Evolutionary conservation across 2,329 filamentous ascomycete species (phyloP), one percentile per base, ranked within the genome.

Genomic region (Pyrenophora seminiperda): DNA sequence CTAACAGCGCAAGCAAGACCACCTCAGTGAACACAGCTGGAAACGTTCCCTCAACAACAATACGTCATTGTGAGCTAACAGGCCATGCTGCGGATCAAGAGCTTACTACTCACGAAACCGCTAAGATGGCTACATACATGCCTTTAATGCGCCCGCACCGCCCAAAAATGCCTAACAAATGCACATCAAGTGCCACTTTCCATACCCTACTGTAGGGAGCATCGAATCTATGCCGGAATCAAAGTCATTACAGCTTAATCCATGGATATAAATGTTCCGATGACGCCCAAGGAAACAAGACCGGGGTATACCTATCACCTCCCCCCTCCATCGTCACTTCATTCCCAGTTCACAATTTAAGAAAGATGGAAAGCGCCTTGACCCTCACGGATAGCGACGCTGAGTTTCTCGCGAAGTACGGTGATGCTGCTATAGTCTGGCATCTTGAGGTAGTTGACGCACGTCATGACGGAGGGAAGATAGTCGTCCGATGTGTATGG

Each of bases 381-480:
- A 18, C 94, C 94, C 77, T 99, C 95, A 73, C 86, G 89, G 71
- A 96, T 96, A 19, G 94, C 95, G 58, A 87, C 88, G 58, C 83
- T 85, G 45, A 99, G 80, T 72, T 90, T 90, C 70, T 88, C 83
- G 67, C 83, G 87, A 75, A 99, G 85, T 42, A 88, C 81, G 1
- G 90, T 83, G 55, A 96, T 77, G 61, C 79, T 85, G 60, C 86
- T 93, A 75, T 99, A 99, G 74, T 99, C 91, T 15, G 94, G 94
- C 68, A 99, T 82, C 76, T 99, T 99, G 66, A 99, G 84, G 72
- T 99, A 99, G 75, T 99, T 99, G 75, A 96, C 94, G 73, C 95
- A 99, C 9, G 95, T 99, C 95, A 99, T 99, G 72, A 99, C 95
- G 71, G 92, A 97, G 10, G 95, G 94, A n/a, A 99, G 82, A 67